Evolutionary conservation across 768 basidiomycete species (phyloP), one percentile per base, ranked within the genome.

Genomic region (Lentinula guzmanii): DNA sequence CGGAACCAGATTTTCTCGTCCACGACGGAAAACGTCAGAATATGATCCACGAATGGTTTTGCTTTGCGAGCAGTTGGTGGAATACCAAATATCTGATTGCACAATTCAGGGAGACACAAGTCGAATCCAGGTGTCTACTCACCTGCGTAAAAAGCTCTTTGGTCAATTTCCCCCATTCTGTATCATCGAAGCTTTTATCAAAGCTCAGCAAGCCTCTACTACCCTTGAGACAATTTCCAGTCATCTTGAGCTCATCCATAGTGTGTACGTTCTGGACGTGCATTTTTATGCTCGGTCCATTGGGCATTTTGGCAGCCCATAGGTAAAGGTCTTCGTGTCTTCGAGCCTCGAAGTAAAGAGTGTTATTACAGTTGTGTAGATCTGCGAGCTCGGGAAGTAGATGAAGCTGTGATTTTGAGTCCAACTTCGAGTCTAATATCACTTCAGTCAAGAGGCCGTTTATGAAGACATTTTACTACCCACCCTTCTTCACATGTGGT

Each of bases 191-290:
- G 46, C 79, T 84, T 63, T 87, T 84, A 74, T 97, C 95, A 71
- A 99, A 99, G 70, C 91, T 92, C 65, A 98, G 76, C 58, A 98
- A 76, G 4, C 95, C 96, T 58, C 97, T 79, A 69, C 91, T 92
- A 16, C 97, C 97, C 75, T 96, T 97, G 66, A 99, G 75, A 74
- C 97, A 99, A 73, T 99, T 98, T 35, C 97, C 97, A 6, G 95
- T 96, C 95, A 99, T 91, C 78, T 98, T 98, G 65, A 99, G 81
- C 74, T 99, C 97, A 76, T 98, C 97, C 97, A 98, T 98, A 46
- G 97, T 99, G 73, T 99, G 97, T 59, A 96, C 82, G 70, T 98
- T 99, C 75, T 97, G 95, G 15, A 98, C 96, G 70, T 98, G 97
- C 80, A 98, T 82, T 74, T 98, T 98, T 70, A 95, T 86, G 69